A percentile compares a stretch with the other conserved stretches of the same genome.
Conservation (phyloP, 2,329 filamentous ascomycete genomes). For the Colletotrichum brevisporum region DNA sequence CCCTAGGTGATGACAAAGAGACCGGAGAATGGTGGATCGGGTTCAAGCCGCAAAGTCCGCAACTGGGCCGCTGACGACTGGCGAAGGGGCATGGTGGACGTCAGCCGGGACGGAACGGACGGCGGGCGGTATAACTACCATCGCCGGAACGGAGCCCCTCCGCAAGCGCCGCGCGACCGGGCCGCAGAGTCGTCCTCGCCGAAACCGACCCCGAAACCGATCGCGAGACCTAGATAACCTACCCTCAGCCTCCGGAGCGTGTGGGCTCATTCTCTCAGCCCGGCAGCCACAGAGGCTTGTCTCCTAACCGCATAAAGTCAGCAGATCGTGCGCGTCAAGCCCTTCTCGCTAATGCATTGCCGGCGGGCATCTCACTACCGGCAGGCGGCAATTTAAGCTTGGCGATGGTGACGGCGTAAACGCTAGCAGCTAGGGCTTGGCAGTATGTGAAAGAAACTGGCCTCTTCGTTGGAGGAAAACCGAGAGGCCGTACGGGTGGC, state of each 20-base stretch:
- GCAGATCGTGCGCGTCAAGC: neutral
- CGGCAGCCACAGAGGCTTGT: neutral
- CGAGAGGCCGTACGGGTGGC: neutral
- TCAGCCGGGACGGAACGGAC: neutral
- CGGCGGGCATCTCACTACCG: slow-evolving; percentile 1
- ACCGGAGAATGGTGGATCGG: neutral
- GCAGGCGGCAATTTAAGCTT: slow-evolving; percentile 5
- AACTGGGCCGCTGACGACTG: neutral
- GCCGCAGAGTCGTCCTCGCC: neutral
- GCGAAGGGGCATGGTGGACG: neutral
- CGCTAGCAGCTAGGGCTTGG: neutral
- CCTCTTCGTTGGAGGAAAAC: too few relatives aligned
- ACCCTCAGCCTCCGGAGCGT: neutral
- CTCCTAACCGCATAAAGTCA: slow-evolving; percentile 7
- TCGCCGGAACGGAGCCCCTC: slow-evolving; percentile 7
- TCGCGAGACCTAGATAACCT: neutral
- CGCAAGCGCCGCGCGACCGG: neutral
- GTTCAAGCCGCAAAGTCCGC: neutral
- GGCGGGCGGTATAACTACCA: neutral
- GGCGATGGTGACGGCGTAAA: neutral
- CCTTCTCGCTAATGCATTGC: neutral
- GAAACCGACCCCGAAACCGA: slow-evolving; percentile 34
- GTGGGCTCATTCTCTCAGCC: neutral
- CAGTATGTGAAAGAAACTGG: neutral
- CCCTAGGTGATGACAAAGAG: neutral